These are phyloP conservation scores for Rhynchosporium agropyri DNA, from an alignment of 2,329 filamentous ascomycete genomes.

Conservation along the genomic window DNA sequence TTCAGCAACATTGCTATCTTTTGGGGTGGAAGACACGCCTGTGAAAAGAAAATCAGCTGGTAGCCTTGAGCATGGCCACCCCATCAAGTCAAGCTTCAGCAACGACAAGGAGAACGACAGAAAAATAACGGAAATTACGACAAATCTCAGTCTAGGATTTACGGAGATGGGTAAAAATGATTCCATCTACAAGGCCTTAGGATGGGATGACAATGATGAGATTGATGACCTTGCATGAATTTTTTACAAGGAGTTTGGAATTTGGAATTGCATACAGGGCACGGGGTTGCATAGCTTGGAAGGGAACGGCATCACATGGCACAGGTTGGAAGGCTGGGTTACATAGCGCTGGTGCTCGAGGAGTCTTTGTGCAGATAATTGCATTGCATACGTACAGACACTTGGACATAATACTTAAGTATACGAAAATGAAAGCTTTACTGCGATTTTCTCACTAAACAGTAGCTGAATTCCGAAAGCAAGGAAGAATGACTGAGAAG, in stretches of 20 bases:
- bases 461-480: too few relatives aligned
- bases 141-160: background rate
- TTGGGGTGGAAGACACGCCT: constrained; percentile 38
- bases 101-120: constrained; percentile 34
- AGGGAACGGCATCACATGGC: constrained; percentile 1
- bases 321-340: constrained; percentile 21
- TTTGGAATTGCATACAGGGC: constrained; percentile 9
- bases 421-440: background rate
- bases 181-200: constrained; percentile 44
- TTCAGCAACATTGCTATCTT: constrained; percentile 8
- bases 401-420: background rate
- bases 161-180: constrained; percentile 26
- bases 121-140: background rate
- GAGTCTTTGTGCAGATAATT: constrained; percentile 8
- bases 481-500: too few relatives aligned
- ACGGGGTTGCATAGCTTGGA: constrained; percentile 26
- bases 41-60: constrained; percentile 30
- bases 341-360: constrained; percentile 29
- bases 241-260: constrained; percentile 27
- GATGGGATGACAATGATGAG: constrained; percentile 44
- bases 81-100: constrained; percentile 15
- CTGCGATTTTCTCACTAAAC: too few relatives aligned
- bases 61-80: constrained; percentile 30
- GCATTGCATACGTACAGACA: constrained; percentile 19
- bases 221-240: constrained; percentile 38